phyloP scores from a whole-genome alignment of 306 rosid genomes.

The Glycine latifolia region DNA sequence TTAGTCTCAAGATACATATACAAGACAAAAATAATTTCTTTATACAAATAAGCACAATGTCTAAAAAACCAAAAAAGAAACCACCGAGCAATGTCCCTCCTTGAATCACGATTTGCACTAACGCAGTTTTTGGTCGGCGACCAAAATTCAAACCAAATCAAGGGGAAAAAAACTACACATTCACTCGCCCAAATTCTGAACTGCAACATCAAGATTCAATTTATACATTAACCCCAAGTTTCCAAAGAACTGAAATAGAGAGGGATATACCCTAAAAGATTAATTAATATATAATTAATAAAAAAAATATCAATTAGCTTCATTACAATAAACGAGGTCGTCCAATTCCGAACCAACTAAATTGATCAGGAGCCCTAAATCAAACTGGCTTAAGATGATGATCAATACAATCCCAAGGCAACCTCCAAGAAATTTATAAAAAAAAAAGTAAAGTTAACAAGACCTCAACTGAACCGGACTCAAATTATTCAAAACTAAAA shows the following conservation, averaged over 20 bases:
- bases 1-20: too few relatives aligned
- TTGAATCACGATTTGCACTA: neutral
- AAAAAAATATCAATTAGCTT: neutral
- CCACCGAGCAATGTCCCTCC: neutral
- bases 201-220: too few relatives aligned
- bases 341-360: slow-evolving; percentile 25
- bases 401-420: slow-evolving; percentile 14
- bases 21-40: too few relatives aligned
- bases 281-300: neutral
- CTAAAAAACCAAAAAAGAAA: neutral
- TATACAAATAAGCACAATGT: too few relatives aligned
- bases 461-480: slow-evolving; percentile 11
- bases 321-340: slow-evolving; percentile 19
- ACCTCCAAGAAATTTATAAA: neutral
- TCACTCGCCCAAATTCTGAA: too few relatives aligned
- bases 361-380: neutral
- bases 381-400: neutral
- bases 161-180: neutral
- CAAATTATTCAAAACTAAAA: slow-evolving; percentile 37
- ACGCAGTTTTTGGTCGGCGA: too few relatives aligned
- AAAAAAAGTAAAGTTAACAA: neutral
- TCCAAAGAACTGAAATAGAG: neutral
- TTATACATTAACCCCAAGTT: too few relatives aligned
- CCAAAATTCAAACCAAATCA: slow-evolving; percentile 2
- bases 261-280: neutral